Evolutionary conservation across 2,329 filamentous ascomycete genomes (phyloP).

Genomic region (Aspergillus tamarii): DNA sequence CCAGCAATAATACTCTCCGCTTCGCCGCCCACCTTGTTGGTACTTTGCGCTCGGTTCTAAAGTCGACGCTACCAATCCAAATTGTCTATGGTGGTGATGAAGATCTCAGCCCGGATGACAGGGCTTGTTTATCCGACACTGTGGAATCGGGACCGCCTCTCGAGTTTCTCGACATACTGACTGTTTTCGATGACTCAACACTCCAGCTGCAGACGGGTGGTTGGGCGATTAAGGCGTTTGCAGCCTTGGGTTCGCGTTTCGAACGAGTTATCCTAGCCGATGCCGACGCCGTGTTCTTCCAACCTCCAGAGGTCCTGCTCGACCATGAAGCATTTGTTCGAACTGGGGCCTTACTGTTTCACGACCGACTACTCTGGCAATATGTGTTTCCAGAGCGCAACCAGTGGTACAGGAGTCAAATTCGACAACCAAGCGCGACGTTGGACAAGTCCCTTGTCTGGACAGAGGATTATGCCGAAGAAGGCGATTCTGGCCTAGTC

Average conservation of each 20-base stretch:
- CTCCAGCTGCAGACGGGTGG: slow-evolving; percentile 7
- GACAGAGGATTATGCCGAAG: slow-evolving; percentile 15
- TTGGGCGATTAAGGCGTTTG: slow-evolving; percentile 15
- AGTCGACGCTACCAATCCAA: slow-evolving; percentile 9
- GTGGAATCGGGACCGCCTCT: slow-evolving; percentile 5
- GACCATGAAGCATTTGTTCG: slow-evolving; percentile 6
- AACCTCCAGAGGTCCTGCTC: slow-evolving; percentile 10
- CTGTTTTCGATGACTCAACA: slow-evolving; percentile 10
- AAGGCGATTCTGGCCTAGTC: slow-evolving; percentile 13
- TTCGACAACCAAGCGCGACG: slow-evolving; percentile 4
- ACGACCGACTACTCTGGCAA: slow-evolving; percentile 11
- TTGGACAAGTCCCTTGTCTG: slow-evolving; percentile 9
- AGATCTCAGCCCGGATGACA: neutral
- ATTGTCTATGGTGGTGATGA: slow-evolving; percentile 13
- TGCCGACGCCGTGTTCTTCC: slow-evolving; percentile 12
- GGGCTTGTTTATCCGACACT: neutral
- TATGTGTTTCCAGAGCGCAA: slow-evolving; percentile 5
- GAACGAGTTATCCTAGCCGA: slow-evolving; percentile 12
- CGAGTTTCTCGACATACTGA: slow-evolving; percentile 12
- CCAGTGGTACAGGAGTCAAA: slow-evolving; percentile 6
- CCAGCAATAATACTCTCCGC: slow-evolving; percentile 14
- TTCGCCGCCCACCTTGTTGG: slow-evolving; percentile 12
- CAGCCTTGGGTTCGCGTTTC: slow-evolving; percentile 11
- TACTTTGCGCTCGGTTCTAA: slow-evolving; percentile 8
- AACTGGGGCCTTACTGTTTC: slow-evolving; percentile 7